Evolutionary conservation across 345 rosid genomes (phyloP), one percentile per base, ranked within the genome.

Genomic region (Brassica cretica): DNA sequence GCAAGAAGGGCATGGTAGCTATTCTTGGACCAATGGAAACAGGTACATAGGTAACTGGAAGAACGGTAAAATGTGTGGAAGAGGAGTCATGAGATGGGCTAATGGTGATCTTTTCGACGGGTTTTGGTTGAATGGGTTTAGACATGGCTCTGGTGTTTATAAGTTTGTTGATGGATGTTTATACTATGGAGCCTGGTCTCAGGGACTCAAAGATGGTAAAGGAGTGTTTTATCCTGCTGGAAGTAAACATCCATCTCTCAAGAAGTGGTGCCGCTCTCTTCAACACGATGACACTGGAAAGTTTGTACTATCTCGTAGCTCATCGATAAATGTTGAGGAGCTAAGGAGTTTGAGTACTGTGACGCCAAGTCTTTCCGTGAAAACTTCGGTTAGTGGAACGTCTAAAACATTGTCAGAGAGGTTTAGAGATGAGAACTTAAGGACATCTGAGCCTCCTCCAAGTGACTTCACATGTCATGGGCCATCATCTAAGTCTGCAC

Each of bases 21-120:
- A 90, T 78, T 87, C 83, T 75, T 94, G 97, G 97, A 88, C 76
- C 77, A 87, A 74, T 44, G 98, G 98, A 33, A 91, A 92, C 81
- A 82, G 76, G 10, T 94, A 92, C 68, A 81, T 86, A 32, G 98
- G 98, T 73, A 88, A 76, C 27, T 94, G 97, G 97, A 94, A 85
- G 86, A 84, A 62, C 32, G 93, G 98, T 70, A 87, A 81, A 82
- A 88, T 94, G 97, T 79, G 82, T 72, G 98, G 95, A 2, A 86
- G 88, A 85, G 98, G 98, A 35, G 87, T 88, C 70, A 92, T 94
- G 97, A 89, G 88, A 79, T 94, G 98, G 98, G 86, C 35, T 14
- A 89, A 85, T 59, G 92, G 98, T 68, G 98, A 94, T 84, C 61
- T 88, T 64, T 94, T 79, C 53, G 86, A 91, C 66, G 98, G 98